Conservation (phyloP, 2,329 filamentous ascomycete genomes). For the Hypoxylon sp. region DNA sequence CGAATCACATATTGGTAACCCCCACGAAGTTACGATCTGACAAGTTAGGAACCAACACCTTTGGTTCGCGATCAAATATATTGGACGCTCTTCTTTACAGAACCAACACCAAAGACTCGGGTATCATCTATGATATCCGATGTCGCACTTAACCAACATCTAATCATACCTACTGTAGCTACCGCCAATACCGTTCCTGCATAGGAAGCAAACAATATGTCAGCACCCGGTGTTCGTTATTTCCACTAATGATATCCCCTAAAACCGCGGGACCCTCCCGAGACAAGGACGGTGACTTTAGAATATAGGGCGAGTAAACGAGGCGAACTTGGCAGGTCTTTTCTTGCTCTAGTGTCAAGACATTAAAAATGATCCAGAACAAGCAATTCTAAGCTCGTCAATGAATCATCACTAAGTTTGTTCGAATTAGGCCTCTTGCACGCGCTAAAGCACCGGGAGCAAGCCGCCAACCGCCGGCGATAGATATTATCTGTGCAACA, state of each 20-base stretch:
- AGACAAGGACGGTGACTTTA: slow-evolving; percentile 25
- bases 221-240: slow-evolving; percentile 1
- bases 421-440: slow-evolving; percentile 6
- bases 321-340: slow-evolving; percentile 30
- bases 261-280: slow-evolving; percentile 28
- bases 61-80: slow-evolving; percentile 19
- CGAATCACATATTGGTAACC: slow-evolving; percentile 25
- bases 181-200: neutral
- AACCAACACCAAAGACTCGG: slow-evolving; percentile 21
- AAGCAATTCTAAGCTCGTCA: slow-evolving; percentile 12
- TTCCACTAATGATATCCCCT: slow-evolving; percentile 20
- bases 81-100: slow-evolving; percentile 1
- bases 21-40: slow-evolving; percentile 24
- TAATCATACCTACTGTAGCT: neutral
- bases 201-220: slow-evolving; percentile 19
- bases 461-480: slow-evolving; percentile 26
- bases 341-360: slow-evolving; percentile 24
- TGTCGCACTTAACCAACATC: slow-evolving; percentile 20
- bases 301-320: slow-evolving; percentile 23
- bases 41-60: slow-evolving; percentile 9
- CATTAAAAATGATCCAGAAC: neutral
- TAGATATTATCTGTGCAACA: slow-evolving; percentile 23
- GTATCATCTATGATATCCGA: slow-evolving; percentile 21
- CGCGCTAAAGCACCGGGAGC: slow-evolving; percentile 9
- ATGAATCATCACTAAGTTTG: slow-evolving; percentile 23